Evolutionary conservation across 345 rosid genomes (phyloP).

Genomic region (Citrus glauca): DNA sequence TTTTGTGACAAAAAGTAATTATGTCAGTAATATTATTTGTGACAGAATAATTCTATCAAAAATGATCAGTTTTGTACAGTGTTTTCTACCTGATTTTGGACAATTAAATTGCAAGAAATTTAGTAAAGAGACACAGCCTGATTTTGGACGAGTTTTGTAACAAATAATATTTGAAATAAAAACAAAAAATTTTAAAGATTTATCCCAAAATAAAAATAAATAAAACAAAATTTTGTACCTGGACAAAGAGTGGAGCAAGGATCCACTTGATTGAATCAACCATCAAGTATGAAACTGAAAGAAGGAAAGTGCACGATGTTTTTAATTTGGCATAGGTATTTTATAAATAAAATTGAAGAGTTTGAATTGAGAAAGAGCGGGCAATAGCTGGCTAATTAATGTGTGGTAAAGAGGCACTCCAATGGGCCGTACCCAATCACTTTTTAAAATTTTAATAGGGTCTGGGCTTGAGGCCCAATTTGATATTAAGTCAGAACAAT

Average conservation of each 20-base stretch:
- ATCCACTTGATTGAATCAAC: slow-evolving; percentile 5
- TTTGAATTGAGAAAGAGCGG: slow-evolving; percentile 1
- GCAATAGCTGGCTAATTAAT: neutral
- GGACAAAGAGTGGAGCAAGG: neutral
- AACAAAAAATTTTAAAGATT: no score
- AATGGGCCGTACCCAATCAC: neutral
- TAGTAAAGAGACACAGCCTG: neutral
- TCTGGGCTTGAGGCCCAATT: no score
- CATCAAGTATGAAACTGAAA: neutral
- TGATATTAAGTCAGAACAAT: accelerated
- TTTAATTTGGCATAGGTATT: neutral
- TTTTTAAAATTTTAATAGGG: no score
- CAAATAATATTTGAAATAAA: neutral
- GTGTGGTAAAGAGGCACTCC: neutral
- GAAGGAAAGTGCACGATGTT: neutral
- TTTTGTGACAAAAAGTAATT: no score
- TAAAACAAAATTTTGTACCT: neutral
- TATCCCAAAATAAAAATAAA: no score
- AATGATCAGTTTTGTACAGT: no score
- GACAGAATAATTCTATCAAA: no score
- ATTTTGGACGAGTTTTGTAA: no score
- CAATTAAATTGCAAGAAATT: neutral
- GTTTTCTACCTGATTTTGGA: neutral
- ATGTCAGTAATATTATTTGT: no score
- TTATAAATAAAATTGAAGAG: neutral